Evolutionary conservation across 441 rosid species (phyloP).

Genomic region (Populus hybrid): DNA sequence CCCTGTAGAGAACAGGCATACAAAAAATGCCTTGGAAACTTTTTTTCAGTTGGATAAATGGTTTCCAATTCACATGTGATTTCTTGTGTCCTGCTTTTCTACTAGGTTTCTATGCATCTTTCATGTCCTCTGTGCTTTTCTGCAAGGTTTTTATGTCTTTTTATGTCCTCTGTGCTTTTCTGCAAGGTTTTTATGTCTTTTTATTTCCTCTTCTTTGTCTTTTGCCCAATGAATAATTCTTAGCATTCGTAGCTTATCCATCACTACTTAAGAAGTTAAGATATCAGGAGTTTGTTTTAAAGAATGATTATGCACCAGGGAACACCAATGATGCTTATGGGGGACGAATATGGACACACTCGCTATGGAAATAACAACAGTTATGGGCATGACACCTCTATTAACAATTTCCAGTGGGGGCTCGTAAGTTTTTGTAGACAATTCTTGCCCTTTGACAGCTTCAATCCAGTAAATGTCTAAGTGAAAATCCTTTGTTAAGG

Average conservation of each 20-base stretch:
- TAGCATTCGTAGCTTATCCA: not conserved
- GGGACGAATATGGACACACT: constrained; percentile 68
- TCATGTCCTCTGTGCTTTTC: no score
- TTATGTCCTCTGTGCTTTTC: not conserved
- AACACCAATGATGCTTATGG: constrained; percentile 96
- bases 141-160: no score
- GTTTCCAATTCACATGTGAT: not conserved
- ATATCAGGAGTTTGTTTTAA: not conserved
- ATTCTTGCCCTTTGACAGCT: constrained; percentile 2
- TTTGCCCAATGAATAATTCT: not conserved
- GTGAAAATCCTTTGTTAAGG: constrained; percentile 16
- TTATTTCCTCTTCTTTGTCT: not conserved
- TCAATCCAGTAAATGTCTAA: constrained; percentile 2
- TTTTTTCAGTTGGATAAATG: not conserved
- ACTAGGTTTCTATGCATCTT: not conserved
- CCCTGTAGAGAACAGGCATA: not conserved
- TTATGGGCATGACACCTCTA: constrained; percentile 82
- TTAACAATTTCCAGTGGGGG: constrained; percentile 86
- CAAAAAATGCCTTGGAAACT: not conserved
- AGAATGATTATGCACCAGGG: constrained; percentile 49
- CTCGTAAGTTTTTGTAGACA: constrained; percentile 37
- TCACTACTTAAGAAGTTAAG: not conserved
- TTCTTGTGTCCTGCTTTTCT: not conserved
- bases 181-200: not conserved
- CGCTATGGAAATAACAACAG: constrained; percentile 94